Conservation (phyloP, 1,284 basidiomycete species). For the Pseudozyma sp. region DNA sequence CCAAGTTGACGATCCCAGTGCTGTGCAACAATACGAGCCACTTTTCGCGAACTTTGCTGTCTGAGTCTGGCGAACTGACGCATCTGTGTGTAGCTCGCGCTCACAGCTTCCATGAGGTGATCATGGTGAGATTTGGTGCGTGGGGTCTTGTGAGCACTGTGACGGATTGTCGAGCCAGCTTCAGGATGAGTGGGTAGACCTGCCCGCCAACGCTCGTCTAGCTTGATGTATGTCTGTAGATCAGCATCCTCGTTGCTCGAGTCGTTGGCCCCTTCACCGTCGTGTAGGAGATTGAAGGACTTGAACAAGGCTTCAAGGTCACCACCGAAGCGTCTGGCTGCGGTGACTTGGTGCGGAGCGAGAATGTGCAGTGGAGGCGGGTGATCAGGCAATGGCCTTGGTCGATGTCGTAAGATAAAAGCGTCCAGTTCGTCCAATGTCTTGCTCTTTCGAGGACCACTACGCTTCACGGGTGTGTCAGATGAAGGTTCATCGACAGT, state of each 20-base stretch:
- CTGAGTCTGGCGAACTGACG: conserved; percentile 66
- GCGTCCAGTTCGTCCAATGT: conserved; percentile 38
- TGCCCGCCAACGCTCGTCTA: conserved; percentile 44
- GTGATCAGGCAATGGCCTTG: conserved; percentile 33
- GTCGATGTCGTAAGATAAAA: conserved; percentile 33
- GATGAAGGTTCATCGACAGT: conserved; percentile 14
- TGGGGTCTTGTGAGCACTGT: conserved; percentile 30
- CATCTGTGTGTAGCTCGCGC: conserved; percentile 41
- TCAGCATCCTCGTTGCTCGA: conserved; percentile 30
- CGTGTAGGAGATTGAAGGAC: conserved; percentile 46
- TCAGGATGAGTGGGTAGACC: conserved; percentile 45
- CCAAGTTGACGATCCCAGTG: conserved; percentile 81
- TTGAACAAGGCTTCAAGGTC: conserved; percentile 25
- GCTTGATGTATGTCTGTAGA: conserved; percentile 30
- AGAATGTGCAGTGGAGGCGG: conserved; percentile 44
- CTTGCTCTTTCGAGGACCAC: conserved; percentile 36
- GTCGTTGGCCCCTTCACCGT: conserved; percentile 27
- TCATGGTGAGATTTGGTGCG: conserved; percentile 54
- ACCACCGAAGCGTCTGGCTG: conserved; percentile 29
- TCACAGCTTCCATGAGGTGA: conserved; percentile 48
- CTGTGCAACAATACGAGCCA: conserved; percentile 78
- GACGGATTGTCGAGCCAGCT: conserved; percentile 22
- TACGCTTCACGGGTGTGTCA: conserved; percentile 21
- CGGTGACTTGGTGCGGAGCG: conserved; percentile 46
- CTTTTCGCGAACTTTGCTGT: conserved; percentile 70